These are phyloP conservation scores for Lentinula aciculospora DNA, from an alignment of 768 basidiomycete species.

Conservation along the genomic window DNA sequence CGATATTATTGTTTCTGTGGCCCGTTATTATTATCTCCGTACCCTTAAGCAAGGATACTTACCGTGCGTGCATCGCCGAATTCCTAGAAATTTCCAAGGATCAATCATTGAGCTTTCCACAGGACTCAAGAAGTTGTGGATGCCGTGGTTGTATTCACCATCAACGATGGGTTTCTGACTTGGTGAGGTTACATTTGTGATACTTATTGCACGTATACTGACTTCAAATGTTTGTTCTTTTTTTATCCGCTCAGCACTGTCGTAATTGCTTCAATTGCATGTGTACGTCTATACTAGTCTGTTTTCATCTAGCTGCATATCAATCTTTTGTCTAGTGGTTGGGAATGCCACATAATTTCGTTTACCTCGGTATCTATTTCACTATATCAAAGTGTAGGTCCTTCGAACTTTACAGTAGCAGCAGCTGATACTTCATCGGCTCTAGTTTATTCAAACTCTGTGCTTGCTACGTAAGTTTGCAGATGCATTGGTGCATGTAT, in stretches of 20 bases:
- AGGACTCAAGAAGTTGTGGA: constrained; percentile 12
- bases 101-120: background rate
- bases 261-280: constrained; percentile 8
- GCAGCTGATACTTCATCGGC: no score
- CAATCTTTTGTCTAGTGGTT: constrained; percentile 5
- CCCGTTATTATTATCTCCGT: constrained; percentile 9
- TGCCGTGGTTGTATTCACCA: constrained; percentile 10
- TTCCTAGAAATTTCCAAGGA: background rate
- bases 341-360: constrained; percentile 11
- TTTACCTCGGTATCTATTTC: constrained; percentile 10
- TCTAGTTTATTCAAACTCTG: constrained; percentile 11
- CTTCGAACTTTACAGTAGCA: background rate
- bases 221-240: background rate
- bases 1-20: constrained; percentile 9
- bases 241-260: constrained; percentile 7
- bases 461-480: constrained; percentile 10
- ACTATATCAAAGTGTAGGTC: constrained; percentile 7
- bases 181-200: background rate
- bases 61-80: background rate
- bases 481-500: background rate
- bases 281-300: background rate
- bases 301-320: background rate
- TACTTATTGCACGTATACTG: background rate
- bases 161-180: constrained; percentile 9
- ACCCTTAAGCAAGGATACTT: constrained; percentile 10